These are phyloP conservation scores for Cytospora chrysosperma DNA, from an alignment of 2,329 filamentous ascomycete genomes.

Conservation along the genomic window DNA sequence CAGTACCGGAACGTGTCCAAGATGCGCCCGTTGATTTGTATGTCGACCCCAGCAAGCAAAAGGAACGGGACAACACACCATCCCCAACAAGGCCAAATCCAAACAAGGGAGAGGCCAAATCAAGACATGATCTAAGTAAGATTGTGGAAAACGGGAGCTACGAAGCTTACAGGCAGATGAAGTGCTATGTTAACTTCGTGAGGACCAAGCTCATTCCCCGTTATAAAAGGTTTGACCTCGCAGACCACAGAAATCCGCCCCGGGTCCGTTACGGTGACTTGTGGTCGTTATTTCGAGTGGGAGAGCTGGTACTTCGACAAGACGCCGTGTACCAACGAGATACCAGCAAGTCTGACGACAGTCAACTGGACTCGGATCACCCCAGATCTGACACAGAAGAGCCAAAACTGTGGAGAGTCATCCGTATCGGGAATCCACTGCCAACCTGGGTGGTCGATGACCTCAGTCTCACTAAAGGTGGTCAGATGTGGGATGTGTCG, in stretches of 20 bases:
- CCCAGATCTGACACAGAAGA: not conserved
- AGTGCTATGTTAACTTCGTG: conserved; percentile 16
- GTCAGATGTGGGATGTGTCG: not conserved
- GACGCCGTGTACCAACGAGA: not conserved
- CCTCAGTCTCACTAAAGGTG: not conserved
- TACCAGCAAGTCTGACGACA: not conserved
- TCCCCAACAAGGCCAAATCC: not conserved
- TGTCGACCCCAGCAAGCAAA: too few species aligned
- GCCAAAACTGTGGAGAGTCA: not conserved
- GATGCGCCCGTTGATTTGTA: too few species aligned
- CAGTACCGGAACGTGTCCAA: not conserved
- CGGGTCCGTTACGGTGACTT: conserved; percentile 6
- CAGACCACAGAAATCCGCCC: not conserved
- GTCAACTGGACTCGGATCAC: not conserved
- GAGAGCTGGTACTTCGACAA: conserved; percentile 1
- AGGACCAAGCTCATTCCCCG: not conserved
- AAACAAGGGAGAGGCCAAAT: not conserved
- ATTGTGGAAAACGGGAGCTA: not conserved
- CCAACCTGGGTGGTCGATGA: not conserved
- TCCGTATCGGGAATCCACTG: too few species aligned
- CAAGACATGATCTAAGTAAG: not conserved
- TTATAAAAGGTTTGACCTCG: not conserved
- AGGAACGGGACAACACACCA: too few species aligned
- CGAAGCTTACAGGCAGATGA: conserved; percentile 7
- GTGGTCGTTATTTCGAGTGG: conserved; percentile 10